phyloP scores from a whole-genome alignment of 176 grass and related monocot genomes.

The Dactylis glomerata region DNA sequence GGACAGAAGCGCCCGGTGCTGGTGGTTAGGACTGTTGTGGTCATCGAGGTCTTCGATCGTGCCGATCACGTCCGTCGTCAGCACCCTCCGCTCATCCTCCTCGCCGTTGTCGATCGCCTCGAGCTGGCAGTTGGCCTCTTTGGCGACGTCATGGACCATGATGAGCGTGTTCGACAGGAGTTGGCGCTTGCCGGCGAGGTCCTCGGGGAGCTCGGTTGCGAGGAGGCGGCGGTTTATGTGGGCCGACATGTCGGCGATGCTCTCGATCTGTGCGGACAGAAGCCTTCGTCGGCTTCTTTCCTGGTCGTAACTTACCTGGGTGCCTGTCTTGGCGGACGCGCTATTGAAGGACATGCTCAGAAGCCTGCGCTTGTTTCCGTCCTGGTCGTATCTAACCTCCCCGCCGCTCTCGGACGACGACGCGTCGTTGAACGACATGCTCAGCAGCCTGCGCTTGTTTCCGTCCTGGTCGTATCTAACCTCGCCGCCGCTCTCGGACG shows the following conservation, averaged over 20 bases:
- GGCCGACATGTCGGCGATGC: conserved; percentile 32
- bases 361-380: neutral
- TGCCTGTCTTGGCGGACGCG: neutral
- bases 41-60: conserved; percentile 40
- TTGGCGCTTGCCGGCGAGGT: conserved; percentile 3
- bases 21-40: neutral
- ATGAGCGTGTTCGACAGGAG: conserved; percentile 25
- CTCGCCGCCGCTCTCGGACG: neutral
- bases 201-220: conserved; percentile 22
- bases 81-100: conserved; percentile 15
- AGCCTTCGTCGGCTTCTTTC: neutral
- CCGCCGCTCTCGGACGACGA: neutral
- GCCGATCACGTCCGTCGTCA: conserved; percentile 20
- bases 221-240: conserved; percentile 36
- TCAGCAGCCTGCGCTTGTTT: neutral
- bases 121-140: conserved; percentile 39
- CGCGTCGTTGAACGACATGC: neutral
- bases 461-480: neutral
- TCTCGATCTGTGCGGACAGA: neutral
- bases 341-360: neutral
- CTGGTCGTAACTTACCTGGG: neutral
- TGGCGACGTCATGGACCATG: conserved; percentile 12
- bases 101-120: neutral
- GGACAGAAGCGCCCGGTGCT: neutral
- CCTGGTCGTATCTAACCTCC: neutral